A percentile compares a stretch with the other conserved stretches of the same genome.
These are phyloP conservation scores for Berberis vulgaris DNA, from an alignment of 164 flowering plant genomes.

Conservation along the genomic window DNA sequence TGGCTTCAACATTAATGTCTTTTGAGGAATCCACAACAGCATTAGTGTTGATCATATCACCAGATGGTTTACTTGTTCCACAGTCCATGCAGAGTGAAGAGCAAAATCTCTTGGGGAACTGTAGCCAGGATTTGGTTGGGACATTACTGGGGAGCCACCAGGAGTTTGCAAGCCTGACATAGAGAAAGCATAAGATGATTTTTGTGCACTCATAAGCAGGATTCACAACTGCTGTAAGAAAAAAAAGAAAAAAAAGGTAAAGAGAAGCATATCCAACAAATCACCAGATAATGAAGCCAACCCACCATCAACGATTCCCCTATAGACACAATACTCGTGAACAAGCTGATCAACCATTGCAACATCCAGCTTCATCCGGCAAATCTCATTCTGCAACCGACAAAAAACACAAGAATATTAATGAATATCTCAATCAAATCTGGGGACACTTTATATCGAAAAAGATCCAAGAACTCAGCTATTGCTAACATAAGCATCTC, in stretches of 20 bases:
- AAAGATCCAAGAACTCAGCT: too few relatives aligned
- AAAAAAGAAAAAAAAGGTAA: background rate
- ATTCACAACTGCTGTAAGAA: too few relatives aligned
- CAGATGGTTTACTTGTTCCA: slow-evolving; percentile 32
- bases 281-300: slow-evolving; percentile 28
- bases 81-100: slow-evolving; percentile 29
- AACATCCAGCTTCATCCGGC: slow-evolving; percentile 75
- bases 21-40: slow-evolving; percentile 22
- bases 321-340: slow-evolving; percentile 86
- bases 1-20: slow-evolving; percentile 30
- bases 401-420: background rate
- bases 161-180: slow-evolving; percentile 24
- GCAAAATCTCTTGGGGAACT: slow-evolving; percentile 32
- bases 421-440: background rate
- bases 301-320: slow-evolving; percentile 79
- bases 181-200: slow-evolving; percentile 3
- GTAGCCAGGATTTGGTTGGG: slow-evolving; percentile 31
- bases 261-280: background rate
- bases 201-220: background rate
- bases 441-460: too few relatives aligned
- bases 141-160: slow-evolving; percentile 17
- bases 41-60: slow-evolving; percentile 36
- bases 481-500: too few relatives aligned
- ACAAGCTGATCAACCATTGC: slow-evolving; percentile 85
- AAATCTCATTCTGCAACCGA: slow-evolving; percentile 69